phyloP scores from a whole-genome alignment of 192 early-diverging fungal genomes.

The Coemansia sp. region DNA sequence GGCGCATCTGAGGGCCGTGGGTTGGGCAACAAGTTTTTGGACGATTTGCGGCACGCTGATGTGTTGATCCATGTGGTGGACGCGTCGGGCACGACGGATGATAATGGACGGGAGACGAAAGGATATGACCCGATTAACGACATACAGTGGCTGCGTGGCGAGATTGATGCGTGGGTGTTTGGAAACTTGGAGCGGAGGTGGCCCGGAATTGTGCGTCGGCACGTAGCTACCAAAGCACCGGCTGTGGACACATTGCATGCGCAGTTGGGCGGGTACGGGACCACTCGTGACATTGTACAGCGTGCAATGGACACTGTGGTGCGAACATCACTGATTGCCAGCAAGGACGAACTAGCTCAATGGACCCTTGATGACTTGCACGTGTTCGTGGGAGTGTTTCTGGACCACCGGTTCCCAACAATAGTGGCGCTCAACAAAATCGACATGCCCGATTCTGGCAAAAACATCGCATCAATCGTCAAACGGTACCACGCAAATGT shows the following conservation, averaged over 20 bases:
- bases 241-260: constrained; percentile 46
- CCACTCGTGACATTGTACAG: constrained; percentile 27
- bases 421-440: constrained; percentile 85
- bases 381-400: constrained; percentile 64
- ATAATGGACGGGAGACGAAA: constrained; percentile 68
- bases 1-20: constrained; percentile 75
- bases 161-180: constrained; percentile 76
- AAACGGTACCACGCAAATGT: constrained; percentile 57
- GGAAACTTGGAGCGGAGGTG: constrained; percentile 72
- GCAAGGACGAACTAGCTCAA: constrained; percentile 44
- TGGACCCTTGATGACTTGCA: constrained; percentile 66
- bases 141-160: constrained; percentile 75
- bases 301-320: constrained; percentile 25
- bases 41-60: constrained; percentile 76
- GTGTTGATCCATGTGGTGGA: constrained; percentile 84
- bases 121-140: constrained; percentile 84
- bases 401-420: constrained; percentile 80
- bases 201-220: constrained; percentile 66
- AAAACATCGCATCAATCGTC: constrained; percentile 77
- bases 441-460: constrained; percentile 78
- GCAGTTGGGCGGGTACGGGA: constrained; percentile 53
- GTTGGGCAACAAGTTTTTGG: constrained; percentile 78
- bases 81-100: constrained; percentile 80
- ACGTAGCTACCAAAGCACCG: constrained; percentile 56
- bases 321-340: background rate